Evolutionary conservation across 352 stramenopile species (phyloP), one percentile per base, ranked within the genome.

Genomic region (Phytophthora litchii): DNA sequence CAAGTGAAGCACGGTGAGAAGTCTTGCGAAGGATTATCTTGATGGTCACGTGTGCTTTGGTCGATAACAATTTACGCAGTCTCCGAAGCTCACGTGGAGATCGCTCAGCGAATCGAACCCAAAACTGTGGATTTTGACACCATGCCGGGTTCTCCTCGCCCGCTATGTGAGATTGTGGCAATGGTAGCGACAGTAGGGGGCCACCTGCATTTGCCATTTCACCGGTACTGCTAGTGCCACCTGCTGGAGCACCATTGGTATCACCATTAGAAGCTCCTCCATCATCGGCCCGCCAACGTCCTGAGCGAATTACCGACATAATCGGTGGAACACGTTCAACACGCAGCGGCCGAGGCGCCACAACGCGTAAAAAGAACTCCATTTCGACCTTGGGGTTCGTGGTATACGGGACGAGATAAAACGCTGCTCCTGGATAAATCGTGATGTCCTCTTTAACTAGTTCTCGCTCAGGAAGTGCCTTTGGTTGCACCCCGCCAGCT

Each of bases 121-220:
- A 84, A 60, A 94, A 97, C 70, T 97, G 91, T 9, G 91, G 90
- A 44, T 97, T 97, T 55, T 96, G 88, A 64, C 83, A 90, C 82
- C 82, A 93, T 13, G 75, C 52, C 0, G 79, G 23, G 54, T 92
- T 92, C 31, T 88, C 78, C 5, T 78, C 64, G 3, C 78, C 77
- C 0, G 59, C 60, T 29, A 74, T 35, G 19, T 67, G 54, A 74
- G 67, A 29, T 70, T 78, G 60, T 53, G 49, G 51, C 60, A 88
- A 25, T 46, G 64, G 64, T 23, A 72, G 38, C 38, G 35, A 38
- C 14, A 72, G 32, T 25, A 96, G 61, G 32, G 89, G 85, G 0
- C 91, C 91, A 8, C 91, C 91, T 27, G 89, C 86, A 32, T 71
- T 88, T 19, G 58, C 63, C 11, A 83, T 84, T 46, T 90, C 78